Conservation (phyloP, 768 basidiomycete species). For the Lentinula raphanica region DNA sequence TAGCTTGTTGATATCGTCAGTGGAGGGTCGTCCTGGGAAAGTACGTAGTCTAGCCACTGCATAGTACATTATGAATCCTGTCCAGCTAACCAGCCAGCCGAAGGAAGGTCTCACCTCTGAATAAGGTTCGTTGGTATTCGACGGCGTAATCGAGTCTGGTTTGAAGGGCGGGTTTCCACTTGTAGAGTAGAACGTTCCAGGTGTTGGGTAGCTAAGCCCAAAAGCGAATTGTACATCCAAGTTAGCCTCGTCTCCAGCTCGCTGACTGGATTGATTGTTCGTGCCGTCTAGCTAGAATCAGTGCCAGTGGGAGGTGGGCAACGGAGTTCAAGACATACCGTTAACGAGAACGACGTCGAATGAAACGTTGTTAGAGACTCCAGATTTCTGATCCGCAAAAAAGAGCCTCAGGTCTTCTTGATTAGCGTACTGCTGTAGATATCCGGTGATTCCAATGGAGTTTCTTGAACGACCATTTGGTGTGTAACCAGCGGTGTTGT, state of each 20-base stretch:
- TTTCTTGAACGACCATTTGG: constrained; percentile 38
- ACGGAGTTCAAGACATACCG: constrained; percentile 28
- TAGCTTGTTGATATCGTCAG: constrained; percentile 51
- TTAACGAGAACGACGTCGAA: constrained; percentile 53
- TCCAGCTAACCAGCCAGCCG: too few relatives aligned
- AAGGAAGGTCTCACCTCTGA: background rate
- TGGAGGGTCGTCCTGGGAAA: constrained; percentile 32
- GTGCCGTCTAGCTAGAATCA: constrained; percentile 46
- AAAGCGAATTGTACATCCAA: constrained; percentile 65
- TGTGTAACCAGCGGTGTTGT: constrained; percentile 43
- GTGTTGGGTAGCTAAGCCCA: constrained; percentile 59
- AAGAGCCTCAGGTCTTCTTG: constrained; percentile 46
- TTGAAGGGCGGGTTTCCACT: constrained; percentile 8
- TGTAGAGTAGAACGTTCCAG: constrained; percentile 15
- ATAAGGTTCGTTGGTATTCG: constrained; percentile 9
- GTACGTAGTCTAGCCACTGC: constrained; percentile 52
- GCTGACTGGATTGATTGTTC: constrained; percentile 50
- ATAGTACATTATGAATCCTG: too few relatives aligned
- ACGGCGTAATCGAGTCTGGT: background rate
- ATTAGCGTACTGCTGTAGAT: constrained; percentile 50
- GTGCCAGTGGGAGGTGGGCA: constrained; percentile 2
- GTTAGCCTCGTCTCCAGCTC: constrained; percentile 61
- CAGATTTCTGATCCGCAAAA: constrained; percentile 42
- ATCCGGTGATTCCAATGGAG: constrained; percentile 50
- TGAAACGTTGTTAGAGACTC: constrained; percentile 40